Base-by-base conservation (phyloP, 2,329 filamentous ascomycete genomes). In the Ascochyta rabiei region DNA sequence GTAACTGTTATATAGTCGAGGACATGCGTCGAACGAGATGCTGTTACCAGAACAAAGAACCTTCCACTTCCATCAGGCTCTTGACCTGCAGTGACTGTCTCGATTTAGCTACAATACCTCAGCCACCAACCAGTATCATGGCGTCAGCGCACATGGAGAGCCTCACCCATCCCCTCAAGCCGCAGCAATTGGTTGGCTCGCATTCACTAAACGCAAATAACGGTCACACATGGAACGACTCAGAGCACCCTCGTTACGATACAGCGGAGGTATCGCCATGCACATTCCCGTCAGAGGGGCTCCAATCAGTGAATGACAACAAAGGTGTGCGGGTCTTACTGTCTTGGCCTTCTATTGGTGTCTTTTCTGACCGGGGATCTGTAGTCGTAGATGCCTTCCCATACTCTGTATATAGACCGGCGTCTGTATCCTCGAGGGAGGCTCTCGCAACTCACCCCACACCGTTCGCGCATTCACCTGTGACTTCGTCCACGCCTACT, bases 291-390 rank as follows among this genome's bases (percentile, higher is more conserved):
- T 41, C 51, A 35, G 30, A 41, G 24, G 16, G 18, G 6, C 4
- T 18, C 6, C 18, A 26, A 31, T 46, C 35, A 21, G 34, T 42
- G 10, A 23, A 38, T 21, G 18, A 23, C 13, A 44, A 15, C 12
- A 39, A 24, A 45, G 46, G 52, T 55, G 42, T 55, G 52, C 45
- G 41, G 31, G 16, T 37, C 28, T 41, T 24, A 24, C n/a, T 30
- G 12, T 7, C 38, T 28, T 33, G 24, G 40, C 28, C 16, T 37
- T 37, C 6, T 4, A 28, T 37, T 34, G 12, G 26, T 54, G 15
- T 26, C 15, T 16, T 16, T 6, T 35, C 52, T 55, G 16, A 55
- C 37, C 41, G 15, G 31, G 28, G 4, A 42, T 42, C 2, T 18
- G 28, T 34, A 49, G 41, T 31, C 15, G 24, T 26, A 2, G 18